These are phyloP conservation scores for Kregervanrija fluxuum DNA, from an alignment of 805 yeast species.

Conservation along the genomic window DNA sequence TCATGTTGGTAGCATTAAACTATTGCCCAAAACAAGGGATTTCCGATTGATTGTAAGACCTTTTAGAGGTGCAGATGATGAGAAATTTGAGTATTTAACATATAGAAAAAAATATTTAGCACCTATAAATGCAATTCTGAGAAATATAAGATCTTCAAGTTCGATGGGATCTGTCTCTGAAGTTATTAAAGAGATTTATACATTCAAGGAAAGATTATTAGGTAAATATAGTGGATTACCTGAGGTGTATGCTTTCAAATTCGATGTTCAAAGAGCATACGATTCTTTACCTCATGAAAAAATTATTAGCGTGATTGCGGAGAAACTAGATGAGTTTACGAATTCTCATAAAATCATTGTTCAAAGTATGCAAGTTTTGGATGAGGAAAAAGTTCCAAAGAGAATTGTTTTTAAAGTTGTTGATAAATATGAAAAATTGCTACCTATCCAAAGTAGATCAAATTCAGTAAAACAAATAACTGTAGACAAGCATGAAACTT, in stretches of 20 bases:
- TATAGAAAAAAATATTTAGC: slow-evolving; percentile 32
- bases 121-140: slow-evolving; percentile 36
- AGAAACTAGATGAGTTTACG: slow-evolving; percentile 14
- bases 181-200: slow-evolving; percentile 31
- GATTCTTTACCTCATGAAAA: slow-evolving; percentile 56
- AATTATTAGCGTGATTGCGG: slow-evolving; percentile 10
- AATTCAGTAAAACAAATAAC: neutral
- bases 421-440: slow-evolving; percentile 8
- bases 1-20: slow-evolving; percentile 36
- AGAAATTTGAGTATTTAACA: slow-evolving; percentile 26
- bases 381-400: neutral
- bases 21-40: slow-evolving; percentile 55
- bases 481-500: slow-evolving; percentile 12
- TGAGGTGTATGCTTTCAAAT: slow-evolving; percentile 46
- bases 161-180: slow-evolving; percentile 34
- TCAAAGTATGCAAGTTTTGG: slow-evolving; percentile 5
- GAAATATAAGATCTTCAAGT: slow-evolving; percentile 4
- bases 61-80: slow-evolving; percentile 28
- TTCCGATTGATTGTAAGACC: slow-evolving; percentile 61
- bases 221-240: slow-evolving; percentile 24
- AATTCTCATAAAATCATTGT: slow-evolving; percentile 9
- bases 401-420: slow-evolving; percentile 3
- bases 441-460: slow-evolving; percentile 25
- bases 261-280: slow-evolving; percentile 72
- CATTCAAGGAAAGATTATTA: slow-evolving; percentile 29